Conservation (phyloP, 108 stramenopile species). For the Pseudonitzschia pungens region DNA sequence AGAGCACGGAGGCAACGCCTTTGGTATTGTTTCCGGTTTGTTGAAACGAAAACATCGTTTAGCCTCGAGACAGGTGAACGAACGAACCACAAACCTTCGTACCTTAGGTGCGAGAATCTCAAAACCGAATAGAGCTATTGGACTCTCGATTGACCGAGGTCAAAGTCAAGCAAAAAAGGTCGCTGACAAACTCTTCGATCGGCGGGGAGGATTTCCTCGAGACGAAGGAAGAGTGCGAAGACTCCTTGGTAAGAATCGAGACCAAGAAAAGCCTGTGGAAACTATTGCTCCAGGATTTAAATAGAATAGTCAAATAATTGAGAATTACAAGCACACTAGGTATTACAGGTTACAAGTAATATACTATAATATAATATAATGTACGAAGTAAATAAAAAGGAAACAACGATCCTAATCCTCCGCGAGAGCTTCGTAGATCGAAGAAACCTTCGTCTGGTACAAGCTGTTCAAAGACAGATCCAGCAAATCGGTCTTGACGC, state of each 20-base stretch:
- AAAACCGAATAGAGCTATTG: conserved; percentile 7
- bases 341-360: background rate
- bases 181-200: background rate
- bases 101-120: conserved; percentile 6
- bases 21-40: conserved; percentile 26
- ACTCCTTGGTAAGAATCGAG: conserved; percentile 16
- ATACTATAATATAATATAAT: background rate
- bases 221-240: conserved; percentile 10
- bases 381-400: no score
- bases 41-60: conserved; percentile 15
- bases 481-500: conserved; percentile 11
- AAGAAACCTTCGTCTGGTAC: conserved; percentile 10
- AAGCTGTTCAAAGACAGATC: conserved; percentile 17
- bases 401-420: background rate
- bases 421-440: background rate
- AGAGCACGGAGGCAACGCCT: conserved; percentile 8
- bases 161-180: background rate
- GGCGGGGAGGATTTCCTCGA: background rate
- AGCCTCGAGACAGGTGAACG: conserved; percentile 4
- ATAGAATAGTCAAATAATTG: background rate
- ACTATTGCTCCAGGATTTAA: conserved; percentile 14
- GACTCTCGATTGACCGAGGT: background rate
- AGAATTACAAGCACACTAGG: background rate
- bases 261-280: conserved; percentile 27
- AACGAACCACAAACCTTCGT: conserved; percentile 15